Percentiles rank a stretch among this genome's conserved stretches.
phyloP scores from a whole-genome alignment of 306 rosid species.

The Vachellia pachyceras region DNA sequence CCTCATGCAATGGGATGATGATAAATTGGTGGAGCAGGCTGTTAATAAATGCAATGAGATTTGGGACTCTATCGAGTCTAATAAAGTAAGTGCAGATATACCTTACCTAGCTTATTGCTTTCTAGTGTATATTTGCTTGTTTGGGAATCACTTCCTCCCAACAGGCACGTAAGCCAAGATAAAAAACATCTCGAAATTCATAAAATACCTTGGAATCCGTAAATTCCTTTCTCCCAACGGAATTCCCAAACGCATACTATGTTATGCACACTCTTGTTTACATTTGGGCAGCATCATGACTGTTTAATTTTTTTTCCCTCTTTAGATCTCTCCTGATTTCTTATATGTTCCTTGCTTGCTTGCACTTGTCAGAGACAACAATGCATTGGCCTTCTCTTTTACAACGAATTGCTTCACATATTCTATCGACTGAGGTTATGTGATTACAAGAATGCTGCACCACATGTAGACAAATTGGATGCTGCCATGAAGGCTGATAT shows the following conservation, averaged over 20 bases:
- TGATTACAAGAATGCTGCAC: slow-evolving; percentile 94
- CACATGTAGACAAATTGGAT: slow-evolving; percentile 86
- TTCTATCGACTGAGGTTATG: slow-evolving; percentile 89
- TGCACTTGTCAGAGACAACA: slow-evolving; percentile 59
- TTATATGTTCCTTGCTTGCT: slow-evolving; percentile 20
- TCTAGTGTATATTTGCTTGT: slow-evolving; percentile 9
- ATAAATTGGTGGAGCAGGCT: slow-evolving; percentile 76
- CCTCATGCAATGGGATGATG: slow-evolving; percentile 96
- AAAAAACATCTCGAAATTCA: too few relatives aligned
- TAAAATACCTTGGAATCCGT: too few relatives aligned
- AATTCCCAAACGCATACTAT: too few relatives aligned
- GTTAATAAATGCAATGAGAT: slow-evolving; percentile 73
- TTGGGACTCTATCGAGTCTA: slow-evolving; percentile 76
- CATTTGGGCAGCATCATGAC: slow-evolving; percentile 14
- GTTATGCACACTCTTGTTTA: slow-evolving; percentile 30
- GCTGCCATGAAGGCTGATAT: slow-evolving; percentile 88
- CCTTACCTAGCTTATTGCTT: slow-evolving; percentile 30
- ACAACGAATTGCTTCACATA: slow-evolving; percentile 86
- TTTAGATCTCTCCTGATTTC: slow-evolving; percentile 27
- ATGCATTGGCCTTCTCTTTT: slow-evolving; percentile 85
- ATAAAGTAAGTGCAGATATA: slow-evolving; percentile 67
- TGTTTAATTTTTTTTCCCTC: slow-evolving; percentile 24
- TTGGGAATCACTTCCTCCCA: too few relatives aligned
- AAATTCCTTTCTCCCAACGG: too few relatives aligned
- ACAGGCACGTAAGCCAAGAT: too few relatives aligned